These are phyloP conservation scores for Termitomyces sp. DNA, from an alignment of 768 basidiomycete genomes.

Conservation along the genomic window DNA sequence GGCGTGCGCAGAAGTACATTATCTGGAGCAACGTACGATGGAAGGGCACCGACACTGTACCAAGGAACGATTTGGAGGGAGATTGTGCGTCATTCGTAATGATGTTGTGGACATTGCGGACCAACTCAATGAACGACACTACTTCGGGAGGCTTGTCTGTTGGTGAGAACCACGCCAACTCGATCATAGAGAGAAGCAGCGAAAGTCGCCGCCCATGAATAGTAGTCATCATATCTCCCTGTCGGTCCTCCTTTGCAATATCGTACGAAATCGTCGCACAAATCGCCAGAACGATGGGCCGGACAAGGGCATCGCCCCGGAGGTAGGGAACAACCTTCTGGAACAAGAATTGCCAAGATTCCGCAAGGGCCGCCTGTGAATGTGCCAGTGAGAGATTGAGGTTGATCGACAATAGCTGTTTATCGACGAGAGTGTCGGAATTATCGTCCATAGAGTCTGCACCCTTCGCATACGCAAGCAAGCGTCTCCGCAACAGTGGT, in stretches of 20 bases:
- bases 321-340: conserved; percentile 61
- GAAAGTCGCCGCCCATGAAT: conserved; percentile 75
- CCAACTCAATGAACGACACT: conserved; percentile 56
- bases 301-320: conserved; percentile 52
- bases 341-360: conserved; percentile 76
- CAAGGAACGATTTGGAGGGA: conserved; percentile 69
- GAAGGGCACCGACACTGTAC: conserved; percentile 60
- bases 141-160: conserved; percentile 52
- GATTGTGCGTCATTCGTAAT: conserved; percentile 72
- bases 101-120: conserved; percentile 58
- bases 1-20: conserved; percentile 71
- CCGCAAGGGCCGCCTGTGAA: conserved; percentile 67
- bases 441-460: conserved; percentile 38
- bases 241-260: conserved; percentile 64
- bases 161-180: conserved; percentile 73
- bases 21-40: conserved; percentile 80
- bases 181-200: conserved; percentile 72
- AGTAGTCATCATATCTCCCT: conserved; percentile 81
- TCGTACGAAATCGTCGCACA: conserved; percentile 62
- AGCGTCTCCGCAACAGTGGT: conserved; percentile 52
- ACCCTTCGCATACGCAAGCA: conserved; percentile 44
- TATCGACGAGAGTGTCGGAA: conserved; percentile 50
- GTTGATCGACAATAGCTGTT: conserved; percentile 70
- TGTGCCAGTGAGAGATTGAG: conserved; percentile 85
- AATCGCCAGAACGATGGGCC: conserved; percentile 52